Conservation (phyloP, 495 filamentous ascomycete genomes). For the Neurospora discreta region DNA sequence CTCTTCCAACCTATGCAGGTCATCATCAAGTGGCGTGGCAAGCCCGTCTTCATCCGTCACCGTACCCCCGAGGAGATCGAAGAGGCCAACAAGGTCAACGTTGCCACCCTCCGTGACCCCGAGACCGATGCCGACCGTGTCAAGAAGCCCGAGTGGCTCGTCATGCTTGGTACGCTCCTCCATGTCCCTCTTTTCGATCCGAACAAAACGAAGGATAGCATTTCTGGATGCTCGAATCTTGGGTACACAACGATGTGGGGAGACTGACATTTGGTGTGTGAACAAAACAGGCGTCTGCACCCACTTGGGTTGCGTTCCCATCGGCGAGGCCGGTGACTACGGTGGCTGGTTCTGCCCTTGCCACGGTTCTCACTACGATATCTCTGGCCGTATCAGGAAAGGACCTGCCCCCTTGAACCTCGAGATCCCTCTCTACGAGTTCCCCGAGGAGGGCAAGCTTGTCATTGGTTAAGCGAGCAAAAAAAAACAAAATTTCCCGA, state of each 20-base stretch:
- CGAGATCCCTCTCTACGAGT: slow-evolving; percentile 84
- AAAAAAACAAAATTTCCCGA: neutral
- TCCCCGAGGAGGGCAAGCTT: slow-evolving; percentile 67
- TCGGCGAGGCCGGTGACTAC: slow-evolving; percentile 95
- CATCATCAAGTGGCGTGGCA: slow-evolving; percentile 99
- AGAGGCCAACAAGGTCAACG: slow-evolving; percentile 67
- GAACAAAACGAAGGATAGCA: neutral
- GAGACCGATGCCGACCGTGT: slow-evolving; percentile 85
- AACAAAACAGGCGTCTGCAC: slow-evolving; percentile 75
- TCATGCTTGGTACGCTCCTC: slow-evolving; percentile 80
- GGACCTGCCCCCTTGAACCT: slow-evolving; percentile 95
- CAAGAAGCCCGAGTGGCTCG: slow-evolving; percentile 95
- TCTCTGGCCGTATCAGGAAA: slow-evolving; percentile 91
- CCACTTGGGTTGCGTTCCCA: slow-evolving; percentile 96
- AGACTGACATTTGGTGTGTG: slow-evolving; percentile 7
- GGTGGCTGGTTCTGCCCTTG: slow-evolving; percentile 99
- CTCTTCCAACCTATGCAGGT: slow-evolving; percentile 44
- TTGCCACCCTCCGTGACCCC: slow-evolving; percentile 77
- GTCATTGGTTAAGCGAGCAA: slow-evolving; percentile 59
- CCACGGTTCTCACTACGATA: slow-evolving; percentile 99
- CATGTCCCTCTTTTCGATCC: neutral
- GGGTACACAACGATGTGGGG: neutral
- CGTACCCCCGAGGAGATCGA: slow-evolving; percentile 79
- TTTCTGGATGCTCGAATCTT: neutral
- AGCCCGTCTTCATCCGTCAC: slow-evolving; percentile 99